Evolutionary conservation across 345 rosid genomes (phyloP), one percentile per base, ranked within the genome.

Genomic region (Arabidopsis thaliana): DNA sequence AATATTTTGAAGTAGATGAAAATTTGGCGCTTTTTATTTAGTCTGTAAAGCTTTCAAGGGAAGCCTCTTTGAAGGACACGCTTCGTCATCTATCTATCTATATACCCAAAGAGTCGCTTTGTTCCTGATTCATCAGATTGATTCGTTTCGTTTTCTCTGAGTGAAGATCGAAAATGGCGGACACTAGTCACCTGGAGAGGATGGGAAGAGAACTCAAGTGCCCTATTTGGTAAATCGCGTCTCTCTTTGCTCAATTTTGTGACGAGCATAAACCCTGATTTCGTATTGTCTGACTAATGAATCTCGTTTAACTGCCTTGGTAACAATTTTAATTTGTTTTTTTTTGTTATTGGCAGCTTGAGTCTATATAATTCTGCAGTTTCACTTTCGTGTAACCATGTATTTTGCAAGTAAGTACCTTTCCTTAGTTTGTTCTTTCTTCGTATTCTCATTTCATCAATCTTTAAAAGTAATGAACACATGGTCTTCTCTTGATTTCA

Each of bases 201-300:
- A 86, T 95, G 99, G 97, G 97, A 76, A 80, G 91, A 73, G 99
- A 91, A 79, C 91, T 92, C 83, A 89, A 92, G 76, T 95, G 97
- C 80, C 97, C 99, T 2, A 89, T 91, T 75, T 90, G 97, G 99
- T 94, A 85, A 32, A 61, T 10, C 9, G 48, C 61, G 1, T 61
- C 14, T 3, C 25, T 30, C 59, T 25, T 0, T 51, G 8, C 28
- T 51, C 5, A 2, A 1, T 59, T 20, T n/a, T 25, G 0, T 11
- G n/a, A 12, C 1, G 46, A 44, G 38, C 8, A 44, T 60, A 37
- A 74, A 37, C 60, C 67, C 67, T 67, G 51, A 46, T 36, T 59
- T 59, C 4, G 41, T 28, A 28, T 28, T 28, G 30, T 28, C 30
- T 28, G 30, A 16, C 20, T 16, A 16, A 16, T 16, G 20, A 16